Conservation (phyloP, 2,329 filamentous ascomycete genomes). For the Allantophomopsis lycopodina region DNA sequence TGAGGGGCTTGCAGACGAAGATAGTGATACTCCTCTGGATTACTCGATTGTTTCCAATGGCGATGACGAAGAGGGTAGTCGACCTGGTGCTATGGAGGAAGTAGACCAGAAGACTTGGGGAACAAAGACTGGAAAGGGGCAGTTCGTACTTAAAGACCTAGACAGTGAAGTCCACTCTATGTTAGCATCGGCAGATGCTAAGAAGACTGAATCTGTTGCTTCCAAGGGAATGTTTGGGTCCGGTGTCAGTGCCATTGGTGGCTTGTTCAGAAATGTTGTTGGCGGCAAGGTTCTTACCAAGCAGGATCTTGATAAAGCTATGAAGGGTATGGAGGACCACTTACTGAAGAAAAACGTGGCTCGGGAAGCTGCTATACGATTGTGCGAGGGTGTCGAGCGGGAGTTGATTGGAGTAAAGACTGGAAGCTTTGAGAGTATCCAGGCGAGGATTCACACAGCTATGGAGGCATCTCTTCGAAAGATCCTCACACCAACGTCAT, state of each 20-base stretch:
- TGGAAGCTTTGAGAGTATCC: conserved; percentile 78
- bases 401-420: conserved; percentile 88
- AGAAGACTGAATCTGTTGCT: conserved; percentile 30
- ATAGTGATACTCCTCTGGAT: conserved; percentile 66
- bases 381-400: conserved; percentile 84
- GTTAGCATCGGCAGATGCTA: conserved; percentile 63
- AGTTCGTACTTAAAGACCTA: conserved; percentile 87
- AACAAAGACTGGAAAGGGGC: conserved; percentile 68
- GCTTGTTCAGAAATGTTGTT: conserved; percentile 87
- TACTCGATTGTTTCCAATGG: conserved; percentile 63
- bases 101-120: conserved; percentile 77
- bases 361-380: conserved; percentile 77
- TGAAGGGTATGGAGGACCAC: conserved; percentile 95
- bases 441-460: conserved; percentile 67
- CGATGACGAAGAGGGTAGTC: conserved; percentile 27
- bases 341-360: conserved; percentile 92
- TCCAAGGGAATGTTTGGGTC: conserved; percentile 60
- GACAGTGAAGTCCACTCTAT: conserved; percentile 91
- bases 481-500: conserved; percentile 91
- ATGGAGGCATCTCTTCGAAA: conserved; percentile 90
- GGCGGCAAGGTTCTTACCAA: conserved; percentile 87
- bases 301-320: conserved; percentile 77
- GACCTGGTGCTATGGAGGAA: conserved; percentile 51
- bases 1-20: conserved; percentile 73
- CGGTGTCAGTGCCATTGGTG: conserved; percentile 69